Evolutionary conservation across 1,284 basidiomycete species (phyloP).

Genomic region (Pseudozyma sp.): DNA sequence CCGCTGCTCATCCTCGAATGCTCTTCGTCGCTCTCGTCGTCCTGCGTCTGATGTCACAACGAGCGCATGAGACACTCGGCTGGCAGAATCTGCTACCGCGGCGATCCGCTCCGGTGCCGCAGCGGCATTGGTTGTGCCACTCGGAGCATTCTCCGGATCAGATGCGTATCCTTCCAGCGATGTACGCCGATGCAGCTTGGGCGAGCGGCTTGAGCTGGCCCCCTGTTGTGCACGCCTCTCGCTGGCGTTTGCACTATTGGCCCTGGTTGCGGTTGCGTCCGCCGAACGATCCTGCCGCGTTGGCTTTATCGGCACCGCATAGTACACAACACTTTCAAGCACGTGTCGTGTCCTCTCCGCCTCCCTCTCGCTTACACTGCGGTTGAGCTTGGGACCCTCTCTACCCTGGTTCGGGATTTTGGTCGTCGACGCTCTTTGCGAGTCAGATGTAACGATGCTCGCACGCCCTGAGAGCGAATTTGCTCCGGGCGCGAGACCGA

Average conservation of each 20-base stretch:
- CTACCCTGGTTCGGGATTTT: background rate
- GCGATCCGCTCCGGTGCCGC: background rate
- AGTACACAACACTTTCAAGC: constrained; percentile 38
- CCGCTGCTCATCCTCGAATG: constrained; percentile 40
- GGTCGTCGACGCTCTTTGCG: background rate
- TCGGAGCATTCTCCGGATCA: constrained; percentile 36
- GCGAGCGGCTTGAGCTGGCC: constrained; percentile 7
- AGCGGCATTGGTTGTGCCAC: constrained; percentile 4
- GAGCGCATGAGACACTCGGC: background rate
- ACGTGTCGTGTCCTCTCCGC: constrained; percentile 32
- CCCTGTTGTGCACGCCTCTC: background rate
- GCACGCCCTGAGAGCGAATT: constrained; percentile 38
- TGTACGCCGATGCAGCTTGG: constrained; percentile 14
- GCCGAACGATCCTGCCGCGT: background rate
- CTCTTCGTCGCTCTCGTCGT: constrained; percentile 30
- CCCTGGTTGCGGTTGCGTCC: background rate
- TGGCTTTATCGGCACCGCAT: constrained; percentile 20
- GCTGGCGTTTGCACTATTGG: background rate
- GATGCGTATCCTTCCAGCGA: constrained; percentile 41
- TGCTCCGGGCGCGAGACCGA: constrained; percentile 37
- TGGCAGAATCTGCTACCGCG: background rate
- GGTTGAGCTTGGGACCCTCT: constrained; percentile 10
- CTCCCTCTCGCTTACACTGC: constrained; percentile 30
- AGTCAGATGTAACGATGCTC: constrained; percentile 4
- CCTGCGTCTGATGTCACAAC: constrained; percentile 11